Evolutionary conservation across 2,329 filamentous ascomycete genomes (phyloP), one percentile per base, ranked within the genome.

Genomic region (Sporothrix euskadiensis): DNA sequence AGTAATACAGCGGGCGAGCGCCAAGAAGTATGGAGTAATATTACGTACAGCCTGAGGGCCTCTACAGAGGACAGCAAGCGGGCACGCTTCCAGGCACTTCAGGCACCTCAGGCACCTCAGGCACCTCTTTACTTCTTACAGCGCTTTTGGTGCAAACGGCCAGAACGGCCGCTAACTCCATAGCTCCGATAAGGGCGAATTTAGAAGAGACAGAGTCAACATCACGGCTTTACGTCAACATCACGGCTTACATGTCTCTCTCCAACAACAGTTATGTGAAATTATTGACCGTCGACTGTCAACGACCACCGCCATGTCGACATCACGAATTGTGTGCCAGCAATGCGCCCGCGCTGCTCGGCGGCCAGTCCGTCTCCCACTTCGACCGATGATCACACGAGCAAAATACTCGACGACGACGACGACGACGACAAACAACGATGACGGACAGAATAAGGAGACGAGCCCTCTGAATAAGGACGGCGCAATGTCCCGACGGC

Each of bases 401-500:
- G 65, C 30, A 12, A 19, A 26, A 30, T 52, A 44, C n/a, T 54
- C 56, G 14, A 54, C 65, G 16, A 35, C 10, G 4, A 8, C 1
- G 39, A 22, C n/a, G 61, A 22, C 39, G 57, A 19, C 26, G 6
- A 12, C 30, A 8, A 26, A 26, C 26, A 26, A 54, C 49, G n/a
- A 6, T 5, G 19, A 4, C 49, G 47, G 16, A 49, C 47, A 16
- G 41, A 47, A 4, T 3, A 16, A 49, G 8, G 19, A 49, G 16
- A 54, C 16, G 26, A 35, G 4, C 19, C 22, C 6, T 10, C 19
- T 10, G 56, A 32, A 22, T 6, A 80, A 81, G 57, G 78, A 73
- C 22, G 86, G 87, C 0, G 81, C 86, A 32, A 85, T 91, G 85
- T 82, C 87, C 9, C 84, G 87, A 52, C 87, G 88, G 19, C 83